phyloP scores from a whole-genome alignment of 306 rosid species.

The Quercus glauca region DNA sequence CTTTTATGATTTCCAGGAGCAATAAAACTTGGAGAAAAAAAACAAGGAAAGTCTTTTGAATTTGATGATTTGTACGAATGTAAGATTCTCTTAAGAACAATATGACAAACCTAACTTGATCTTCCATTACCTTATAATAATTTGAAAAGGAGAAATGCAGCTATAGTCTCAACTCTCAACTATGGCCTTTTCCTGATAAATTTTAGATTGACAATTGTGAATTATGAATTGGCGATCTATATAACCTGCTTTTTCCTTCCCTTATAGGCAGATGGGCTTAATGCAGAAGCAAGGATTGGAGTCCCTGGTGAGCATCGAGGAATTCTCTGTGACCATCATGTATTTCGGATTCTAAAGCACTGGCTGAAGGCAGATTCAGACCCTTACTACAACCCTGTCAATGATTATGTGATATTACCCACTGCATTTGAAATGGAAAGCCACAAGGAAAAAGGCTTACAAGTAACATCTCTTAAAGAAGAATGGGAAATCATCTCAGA shows the following conservation, averaged over 20 bases:
- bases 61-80: not conserved
- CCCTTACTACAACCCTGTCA: constrained; percentile 89
- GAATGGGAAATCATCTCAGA: constrained; percentile 89
- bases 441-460: constrained; percentile 51
- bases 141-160: not conserved
- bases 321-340: constrained; percentile 76
- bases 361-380: constrained; percentile 90
- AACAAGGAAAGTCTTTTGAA: not conserved
- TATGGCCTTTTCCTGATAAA: not conserved
- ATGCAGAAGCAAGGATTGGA: constrained; percentile 92
- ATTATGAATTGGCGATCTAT: not conserved
- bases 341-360: constrained; percentile 83
- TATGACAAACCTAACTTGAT: not conserved
- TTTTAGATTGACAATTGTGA: not conserved
- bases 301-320: constrained; percentile 89
- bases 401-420: constrained; percentile 88
- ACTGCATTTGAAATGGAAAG: constrained; percentile 73
- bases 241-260: not conserved
- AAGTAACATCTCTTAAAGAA: constrained; percentile 80
- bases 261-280: constrained; percentile 86
- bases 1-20: not conserved
- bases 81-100: not conserved
- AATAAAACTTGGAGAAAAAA: not conserved
- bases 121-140: not conserved
- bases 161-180: not conserved